Conservation (phyloP, 176 grass and related monocot species). For the Aegilops sharonensis region DNA sequence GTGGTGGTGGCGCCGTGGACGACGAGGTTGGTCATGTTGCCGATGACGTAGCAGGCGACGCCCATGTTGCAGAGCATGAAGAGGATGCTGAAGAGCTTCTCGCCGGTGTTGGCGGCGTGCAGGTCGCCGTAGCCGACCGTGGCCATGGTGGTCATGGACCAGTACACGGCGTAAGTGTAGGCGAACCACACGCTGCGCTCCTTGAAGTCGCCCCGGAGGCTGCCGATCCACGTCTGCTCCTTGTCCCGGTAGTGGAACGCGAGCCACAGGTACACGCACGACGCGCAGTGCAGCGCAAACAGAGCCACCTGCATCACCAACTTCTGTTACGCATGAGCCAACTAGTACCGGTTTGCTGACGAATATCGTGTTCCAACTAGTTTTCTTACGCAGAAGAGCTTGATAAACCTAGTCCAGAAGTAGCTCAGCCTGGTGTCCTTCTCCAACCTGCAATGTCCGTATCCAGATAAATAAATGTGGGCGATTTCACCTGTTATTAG, state of each 20-base stretch:
- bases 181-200: constrained; percentile 49
- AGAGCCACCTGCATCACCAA: constrained; percentile 40
- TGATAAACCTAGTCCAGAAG: constrained; percentile 53
- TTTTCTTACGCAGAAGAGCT: constrained; percentile 49
- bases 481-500: neutral
- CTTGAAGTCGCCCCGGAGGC: constrained; percentile 15
- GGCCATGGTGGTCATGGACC: constrained; percentile 65
- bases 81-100: constrained; percentile 52
- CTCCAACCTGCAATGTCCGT: constrained; percentile 42
- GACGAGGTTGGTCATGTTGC: constrained; percentile 77
- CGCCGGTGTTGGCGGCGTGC: constrained; percentile 50
- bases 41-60: constrained; percentile 66
- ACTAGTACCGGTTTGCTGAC: neutral
- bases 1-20: constrained; percentile 50
- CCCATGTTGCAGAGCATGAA: constrained; percentile 75
- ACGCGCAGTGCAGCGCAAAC: constrained; percentile 50
- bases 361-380: neutral
- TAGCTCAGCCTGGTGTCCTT: constrained; percentile 62
- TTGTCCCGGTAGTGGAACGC: constrained; percentile 34
- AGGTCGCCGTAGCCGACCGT: constrained; percentile 68
- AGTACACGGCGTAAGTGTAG: constrained; percentile 59
- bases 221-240: constrained; percentile 58
- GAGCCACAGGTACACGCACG: constrained; percentile 53
- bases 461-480: neutral
- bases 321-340: neutral